Percentiles rank a stretch among this genome's conserved stretches.
Conservation (phyloP, 345 rosid species). For the Hypericum perforatum region DNA sequence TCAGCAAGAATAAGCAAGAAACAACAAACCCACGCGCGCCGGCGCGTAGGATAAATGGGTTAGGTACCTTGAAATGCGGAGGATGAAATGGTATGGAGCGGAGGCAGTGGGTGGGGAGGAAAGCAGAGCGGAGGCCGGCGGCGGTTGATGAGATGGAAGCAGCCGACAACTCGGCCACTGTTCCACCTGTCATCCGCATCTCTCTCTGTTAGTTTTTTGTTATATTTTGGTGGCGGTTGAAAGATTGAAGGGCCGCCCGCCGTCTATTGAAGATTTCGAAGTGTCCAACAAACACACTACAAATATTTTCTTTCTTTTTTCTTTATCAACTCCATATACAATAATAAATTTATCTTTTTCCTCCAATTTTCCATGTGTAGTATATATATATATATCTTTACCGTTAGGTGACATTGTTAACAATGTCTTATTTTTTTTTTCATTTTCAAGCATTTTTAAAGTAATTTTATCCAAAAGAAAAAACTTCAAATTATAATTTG, state of each 20-base stretch:
- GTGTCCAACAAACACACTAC: too few relatives aligned
- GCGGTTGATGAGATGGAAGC: constrained; percentile 23
- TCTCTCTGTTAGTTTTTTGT: background rate
- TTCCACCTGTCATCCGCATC: constrained; percentile 35
- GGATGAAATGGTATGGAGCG: constrained; percentile 22
- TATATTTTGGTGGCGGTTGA: too few relatives aligned
- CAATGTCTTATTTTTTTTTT: background rate
- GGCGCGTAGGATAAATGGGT: background rate
- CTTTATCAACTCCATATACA: too few relatives aligned
- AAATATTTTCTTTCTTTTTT: too few relatives aligned
- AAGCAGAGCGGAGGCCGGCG: constrained; percentile 14
- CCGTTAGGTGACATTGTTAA: too few relatives aligned
- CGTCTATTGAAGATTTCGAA: background rate
- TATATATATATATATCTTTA: too few relatives aligned
- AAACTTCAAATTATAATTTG: too few relatives aligned
- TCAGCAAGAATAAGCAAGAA: background rate
- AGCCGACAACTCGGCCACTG: constrained; percentile 24
- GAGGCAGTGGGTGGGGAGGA: constrained; percentile 17
- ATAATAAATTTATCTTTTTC: too few relatives aligned
- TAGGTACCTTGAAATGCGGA: constrained; percentile 39
- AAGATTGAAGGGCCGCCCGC: too few relatives aligned
- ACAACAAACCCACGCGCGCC: background rate
- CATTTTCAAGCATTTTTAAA: background rate
- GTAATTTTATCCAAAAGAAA: background rate
- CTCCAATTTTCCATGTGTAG: too few relatives aligned